phyloP scores from a whole-genome alignment of 2,329 filamentous ascomycete genomes.

The Fusarium sp. region DNA sequence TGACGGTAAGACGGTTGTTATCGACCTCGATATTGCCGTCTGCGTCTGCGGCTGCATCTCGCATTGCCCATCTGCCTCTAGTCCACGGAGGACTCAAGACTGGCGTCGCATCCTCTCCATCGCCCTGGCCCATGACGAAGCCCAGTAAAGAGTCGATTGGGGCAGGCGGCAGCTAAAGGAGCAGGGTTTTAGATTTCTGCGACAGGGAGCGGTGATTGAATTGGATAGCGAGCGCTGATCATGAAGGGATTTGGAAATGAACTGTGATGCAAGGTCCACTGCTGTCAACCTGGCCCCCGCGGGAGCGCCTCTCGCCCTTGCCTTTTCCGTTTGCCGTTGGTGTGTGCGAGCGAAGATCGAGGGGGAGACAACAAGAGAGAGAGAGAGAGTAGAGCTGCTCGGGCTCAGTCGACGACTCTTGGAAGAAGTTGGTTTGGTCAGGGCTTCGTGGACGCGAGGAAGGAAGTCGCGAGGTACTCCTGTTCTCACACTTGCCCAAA shows the following conservation, averaged over 20 bases:
- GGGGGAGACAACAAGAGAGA: slow-evolving; percentile 5
- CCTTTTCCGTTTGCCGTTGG: slow-evolving; percentile 16
- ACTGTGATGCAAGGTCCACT: slow-evolving; percentile 39
- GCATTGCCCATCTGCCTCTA: slow-evolving; percentile 29
- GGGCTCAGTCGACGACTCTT: neutral
- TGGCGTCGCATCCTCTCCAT: slow-evolving; percentile 35
- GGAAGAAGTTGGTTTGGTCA: neutral
- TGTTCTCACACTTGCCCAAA: slow-evolving; percentile 11
- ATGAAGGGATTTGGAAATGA: slow-evolving; percentile 42
- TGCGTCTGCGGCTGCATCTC: slow-evolving; percentile 24
- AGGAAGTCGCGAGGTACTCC: neutral
- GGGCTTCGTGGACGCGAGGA: slow-evolving; percentile 1
- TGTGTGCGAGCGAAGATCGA: slow-evolving; percentile 23
- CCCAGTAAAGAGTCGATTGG: slow-evolving; percentile 28
- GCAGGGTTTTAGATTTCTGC: slow-evolving; percentile 35
- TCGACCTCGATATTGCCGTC: slow-evolving; percentile 25
- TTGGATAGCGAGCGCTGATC: slow-evolving; percentile 40
- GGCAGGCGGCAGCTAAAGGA: slow-evolving; percentile 21
- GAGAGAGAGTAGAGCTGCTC: neutral
- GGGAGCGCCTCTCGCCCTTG: slow-evolving; percentile 25
- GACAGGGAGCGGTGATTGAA: slow-evolving; percentile 40
- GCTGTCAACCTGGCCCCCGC: slow-evolving; percentile 31
- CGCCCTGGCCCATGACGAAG: slow-evolving; percentile 41
- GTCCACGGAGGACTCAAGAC: slow-evolving; percentile 36
- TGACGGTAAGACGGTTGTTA: slow-evolving; percentile 26